phyloP scores from a whole-genome alignment of 2,329 filamentous ascomycete genomes.

The Colletotrichum graminicola region DNA sequence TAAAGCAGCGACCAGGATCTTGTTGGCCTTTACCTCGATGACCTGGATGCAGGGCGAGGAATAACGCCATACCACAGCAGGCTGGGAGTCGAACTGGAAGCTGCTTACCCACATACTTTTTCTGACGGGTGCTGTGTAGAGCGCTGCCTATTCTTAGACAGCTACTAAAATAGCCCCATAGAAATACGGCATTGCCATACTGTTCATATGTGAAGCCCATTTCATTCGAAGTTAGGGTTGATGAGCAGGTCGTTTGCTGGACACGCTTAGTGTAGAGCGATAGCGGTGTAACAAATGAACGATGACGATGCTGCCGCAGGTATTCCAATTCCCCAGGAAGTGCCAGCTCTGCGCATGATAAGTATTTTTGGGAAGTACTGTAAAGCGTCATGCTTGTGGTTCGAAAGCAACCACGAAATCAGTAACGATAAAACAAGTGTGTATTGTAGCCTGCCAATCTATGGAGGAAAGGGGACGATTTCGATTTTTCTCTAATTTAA shows the following conservation, averaged over 20 bases:
- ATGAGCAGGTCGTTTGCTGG: not conserved
- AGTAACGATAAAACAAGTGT: not conserved
- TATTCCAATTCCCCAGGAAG: not conserved
- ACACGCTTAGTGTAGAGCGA: not conserved
- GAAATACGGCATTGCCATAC: too few relatives aligned
- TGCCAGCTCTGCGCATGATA: not conserved
- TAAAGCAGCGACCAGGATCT: not conserved
- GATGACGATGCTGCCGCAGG: not conserved
- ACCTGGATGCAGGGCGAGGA: not conserved
- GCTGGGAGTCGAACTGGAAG: not conserved
- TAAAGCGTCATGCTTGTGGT: too few relatives aligned
- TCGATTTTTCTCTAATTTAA: too few relatives aligned
- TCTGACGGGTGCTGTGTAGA: not conserved
- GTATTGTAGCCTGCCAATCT: not conserved
- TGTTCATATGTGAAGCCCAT: not conserved
- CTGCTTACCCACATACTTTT: not conserved
- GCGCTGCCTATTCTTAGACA: too few relatives aligned
- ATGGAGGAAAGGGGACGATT: too few relatives aligned
- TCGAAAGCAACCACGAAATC: not conserved
- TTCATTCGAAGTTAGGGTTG: not conserved
- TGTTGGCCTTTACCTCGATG: not conserved
- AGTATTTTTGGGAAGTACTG: not conserved
- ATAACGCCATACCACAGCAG: not conserved
- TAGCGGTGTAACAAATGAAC: not conserved
- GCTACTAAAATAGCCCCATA: too few relatives aligned